phyloP scores from a whole-genome alignment of 805 yeast species.

The Yarrowia phangngaensis region DNA sequence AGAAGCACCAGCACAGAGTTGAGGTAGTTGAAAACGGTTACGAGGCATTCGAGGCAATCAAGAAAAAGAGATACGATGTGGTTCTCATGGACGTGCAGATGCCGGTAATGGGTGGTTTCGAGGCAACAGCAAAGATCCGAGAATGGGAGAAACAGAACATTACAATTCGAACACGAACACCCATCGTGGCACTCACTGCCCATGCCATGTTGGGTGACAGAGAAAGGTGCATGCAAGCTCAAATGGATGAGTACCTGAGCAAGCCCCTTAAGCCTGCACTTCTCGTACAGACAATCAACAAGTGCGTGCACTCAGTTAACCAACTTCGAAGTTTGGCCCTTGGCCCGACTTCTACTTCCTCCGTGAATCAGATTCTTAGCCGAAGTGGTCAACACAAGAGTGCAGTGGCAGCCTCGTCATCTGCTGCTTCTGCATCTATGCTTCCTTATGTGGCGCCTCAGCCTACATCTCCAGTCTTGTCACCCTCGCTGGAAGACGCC shows the following conservation, averaged over 20 bases:
- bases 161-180: constrained; percentile 71
- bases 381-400: constrained; percentile 23
- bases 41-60: constrained; percentile 74
- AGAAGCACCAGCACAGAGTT: constrained; percentile 79
- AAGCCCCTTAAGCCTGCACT: constrained; percentile 83
- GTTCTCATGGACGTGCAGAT: constrained; percentile 90
- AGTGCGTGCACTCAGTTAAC: constrained; percentile 59
- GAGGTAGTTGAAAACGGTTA: constrained; percentile 83
- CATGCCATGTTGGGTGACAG: constrained; percentile 94
- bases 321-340: constrained; percentile 41
- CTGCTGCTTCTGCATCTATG: constrained; percentile 23
- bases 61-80: constrained; percentile 66
- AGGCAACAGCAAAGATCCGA: constrained; percentile 79
- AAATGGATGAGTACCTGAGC: constrained; percentile 88
- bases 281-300: constrained; percentile 77
- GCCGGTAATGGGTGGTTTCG: constrained; percentile 96
- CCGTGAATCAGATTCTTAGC: constrained; percentile 23
- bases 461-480: constrained; percentile 20
- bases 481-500: constrained; percentile 21
- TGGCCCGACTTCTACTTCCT: constrained; percentile 35
- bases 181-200: constrained; percentile 85
- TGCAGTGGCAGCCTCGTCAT: constrained; percentile 15
- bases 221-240: constrained; percentile 79
- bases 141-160: constrained; percentile 82
- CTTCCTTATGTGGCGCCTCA: constrained; percentile 25